These are phyloP conservation scores for Fraxinus velutina DNA, from an alignment of 305 asterid species.

Conservation along the genomic window DNA sequence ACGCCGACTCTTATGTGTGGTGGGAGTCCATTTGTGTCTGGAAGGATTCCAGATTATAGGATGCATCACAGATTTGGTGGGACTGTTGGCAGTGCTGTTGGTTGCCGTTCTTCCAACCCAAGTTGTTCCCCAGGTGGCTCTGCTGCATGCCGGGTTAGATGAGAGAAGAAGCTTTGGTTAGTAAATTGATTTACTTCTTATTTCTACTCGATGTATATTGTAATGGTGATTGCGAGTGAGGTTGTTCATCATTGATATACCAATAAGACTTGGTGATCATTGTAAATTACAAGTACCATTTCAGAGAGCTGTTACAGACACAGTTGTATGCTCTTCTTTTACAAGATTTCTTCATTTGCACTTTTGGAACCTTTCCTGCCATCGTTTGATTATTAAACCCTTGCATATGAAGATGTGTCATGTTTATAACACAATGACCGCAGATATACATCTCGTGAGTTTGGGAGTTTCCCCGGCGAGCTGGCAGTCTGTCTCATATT, in stretches of 20 bases:
- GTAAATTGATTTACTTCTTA: constrained; percentile 14
- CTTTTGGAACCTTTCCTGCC: not conserved
- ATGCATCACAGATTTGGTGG: constrained; percentile 56
- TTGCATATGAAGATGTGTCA: not conserved
- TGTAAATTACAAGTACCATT: not conserved
- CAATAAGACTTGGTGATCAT: constrained; percentile 26
- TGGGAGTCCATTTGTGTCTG: constrained; percentile 57
- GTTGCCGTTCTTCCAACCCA: constrained; percentile 67
- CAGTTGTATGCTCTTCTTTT: not conserved
- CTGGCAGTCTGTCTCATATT: not conserved
- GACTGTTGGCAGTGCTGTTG: constrained; percentile 54
- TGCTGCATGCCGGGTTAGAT: constrained; percentile 75
- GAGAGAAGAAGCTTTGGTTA: constrained; percentile 27
- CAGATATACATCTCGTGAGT: not conserved
- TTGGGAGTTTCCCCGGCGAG: not conserved
- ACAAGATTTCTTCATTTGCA: not conserved
- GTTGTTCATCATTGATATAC: constrained; percentile 37
- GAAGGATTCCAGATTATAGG: constrained; percentile 55
- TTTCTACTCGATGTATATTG: constrained; percentile 24
- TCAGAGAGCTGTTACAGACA: not conserved
- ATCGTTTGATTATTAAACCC: not conserved
- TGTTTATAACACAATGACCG: not conserved
- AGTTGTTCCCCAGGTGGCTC: constrained; percentile 76
- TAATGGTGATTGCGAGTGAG: constrained; percentile 35
- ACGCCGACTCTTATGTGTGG: constrained; percentile 47